These are phyloP conservation scores for Cercospora janseana DNA, from an alignment of 2,329 filamentous ascomycete genomes.

Conservation along the genomic window DNA sequence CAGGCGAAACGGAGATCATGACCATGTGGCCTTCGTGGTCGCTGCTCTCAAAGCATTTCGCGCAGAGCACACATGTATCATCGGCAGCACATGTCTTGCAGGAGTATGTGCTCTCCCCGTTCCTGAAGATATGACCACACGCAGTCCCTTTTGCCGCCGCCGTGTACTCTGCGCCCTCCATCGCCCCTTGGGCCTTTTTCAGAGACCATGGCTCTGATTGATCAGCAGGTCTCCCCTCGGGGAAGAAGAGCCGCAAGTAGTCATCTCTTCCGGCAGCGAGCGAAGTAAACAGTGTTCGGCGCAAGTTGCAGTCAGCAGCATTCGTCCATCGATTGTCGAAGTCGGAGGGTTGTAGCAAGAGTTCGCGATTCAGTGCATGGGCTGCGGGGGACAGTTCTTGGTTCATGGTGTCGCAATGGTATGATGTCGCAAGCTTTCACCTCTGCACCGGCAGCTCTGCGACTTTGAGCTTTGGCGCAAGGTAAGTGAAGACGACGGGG, in stretches of 20 bases:
- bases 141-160: conserved; percentile 86
- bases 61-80: conserved; percentile 93
- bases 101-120: conserved; percentile 87
- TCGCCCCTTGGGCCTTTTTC: conserved; percentile 82
- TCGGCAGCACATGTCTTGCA: conserved; percentile 94
- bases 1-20: conserved; percentile 79
- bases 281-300: conserved; percentile 80
- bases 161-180: conserved; percentile 92
- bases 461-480: not conserved
- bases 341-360: conserved; percentile 72
- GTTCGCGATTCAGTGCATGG: conserved; percentile 76
- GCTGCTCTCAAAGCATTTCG: conserved; percentile 89
- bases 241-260: conserved; percentile 78
- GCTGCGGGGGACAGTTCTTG: conserved; percentile 53
- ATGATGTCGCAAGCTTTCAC: not conserved
- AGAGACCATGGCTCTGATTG: conserved; percentile 61
- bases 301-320: conserved; percentile 67
- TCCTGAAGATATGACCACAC: conserved; percentile 96
- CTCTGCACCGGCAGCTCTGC: not conserved
- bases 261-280: conserved; percentile 73
- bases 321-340: conserved; percentile 74
- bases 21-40: conserved; percentile 94
- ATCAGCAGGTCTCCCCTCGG: conserved; percentile 55
- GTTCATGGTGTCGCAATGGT: not conserved
- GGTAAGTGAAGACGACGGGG: not conserved